Conservation (phyloP, 805 yeast genomes). For the Candida gorgasii region DNA sequence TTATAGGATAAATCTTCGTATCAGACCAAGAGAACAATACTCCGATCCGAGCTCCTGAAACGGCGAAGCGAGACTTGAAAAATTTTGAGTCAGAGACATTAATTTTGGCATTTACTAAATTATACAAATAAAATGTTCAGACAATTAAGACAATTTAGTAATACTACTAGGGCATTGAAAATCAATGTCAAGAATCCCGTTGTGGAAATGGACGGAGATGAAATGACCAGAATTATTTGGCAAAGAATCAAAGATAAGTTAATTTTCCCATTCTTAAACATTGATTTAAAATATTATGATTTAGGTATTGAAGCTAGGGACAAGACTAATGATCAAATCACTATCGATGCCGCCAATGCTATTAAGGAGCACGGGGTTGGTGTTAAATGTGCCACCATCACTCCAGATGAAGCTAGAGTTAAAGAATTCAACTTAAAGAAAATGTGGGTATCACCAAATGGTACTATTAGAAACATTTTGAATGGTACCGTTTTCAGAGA, state of each 20-base stretch:
- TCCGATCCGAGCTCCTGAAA: constrained; percentile 4
- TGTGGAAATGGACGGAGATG: constrained; percentile 83
- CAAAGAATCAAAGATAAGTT: constrained; percentile 66
- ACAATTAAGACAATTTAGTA: constrained; percentile 13
- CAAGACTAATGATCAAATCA: constrained; percentile 68
- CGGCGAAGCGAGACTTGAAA: constrained; percentile 4
- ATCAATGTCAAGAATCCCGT: constrained; percentile 72
- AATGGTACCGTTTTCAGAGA: constrained; percentile 87
- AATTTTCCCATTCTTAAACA: constrained; percentile 67
- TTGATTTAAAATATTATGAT: constrained; percentile 76
- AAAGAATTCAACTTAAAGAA: constrained; percentile 70
- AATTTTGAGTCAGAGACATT: constrained; percentile 3
- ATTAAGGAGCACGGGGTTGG: constrained; percentile 76
- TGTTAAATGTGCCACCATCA: constrained; percentile 81
- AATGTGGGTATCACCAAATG: constrained; percentile 88
- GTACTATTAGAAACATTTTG: constrained; percentile 77
- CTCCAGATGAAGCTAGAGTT: constrained; percentile 81
- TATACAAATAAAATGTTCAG: constrained; percentile 13
- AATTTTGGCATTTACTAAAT: background rate
- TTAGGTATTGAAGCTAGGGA: constrained; percentile 69
- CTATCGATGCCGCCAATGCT: constrained; percentile 78
- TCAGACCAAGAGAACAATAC: background rate
- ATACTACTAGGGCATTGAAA: constrained; percentile 32
- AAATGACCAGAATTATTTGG: constrained; percentile 87
- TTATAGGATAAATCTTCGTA: background rate